Evolutionary conservation across 805 yeast genomes (phyloP).

Genomic region (Candida cerambycidarum): DNA sequence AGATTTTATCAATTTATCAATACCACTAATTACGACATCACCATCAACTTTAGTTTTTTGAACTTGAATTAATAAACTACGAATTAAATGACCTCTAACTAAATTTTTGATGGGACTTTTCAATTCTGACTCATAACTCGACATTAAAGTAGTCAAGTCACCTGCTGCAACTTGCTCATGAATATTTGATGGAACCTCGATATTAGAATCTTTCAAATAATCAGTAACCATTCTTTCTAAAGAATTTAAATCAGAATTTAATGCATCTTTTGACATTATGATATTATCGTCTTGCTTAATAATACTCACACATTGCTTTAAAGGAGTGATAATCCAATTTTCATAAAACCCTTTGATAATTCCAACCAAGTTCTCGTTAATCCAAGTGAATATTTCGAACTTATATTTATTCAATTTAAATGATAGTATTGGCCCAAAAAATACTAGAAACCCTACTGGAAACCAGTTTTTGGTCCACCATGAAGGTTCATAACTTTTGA

Average conservation of each 20-base stretch:
- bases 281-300: constrained; percentile 75
- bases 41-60: constrained; percentile 97
- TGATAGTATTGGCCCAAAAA: constrained; percentile 56
- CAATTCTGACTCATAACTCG: constrained; percentile 75
- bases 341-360: constrained; percentile 64
- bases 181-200: constrained; percentile 30
- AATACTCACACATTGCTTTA: constrained; percentile 68
- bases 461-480: constrained; percentile 64
- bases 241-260: constrained; percentile 75
- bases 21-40: constrained; percentile 83
- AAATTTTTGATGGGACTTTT: constrained; percentile 64
- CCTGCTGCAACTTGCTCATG: constrained; percentile 61
- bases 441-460: constrained; percentile 33
- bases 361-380: constrained; percentile 57
- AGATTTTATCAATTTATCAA: constrained; percentile 82
- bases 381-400: constrained; percentile 54
- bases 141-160: constrained; percentile 76
- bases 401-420: constrained; percentile 49
- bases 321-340: constrained; percentile 84
- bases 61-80: constrained; percentile 84
- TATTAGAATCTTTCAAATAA: constrained; percentile 39
- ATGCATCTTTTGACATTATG: constrained; percentile 73
- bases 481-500: constrained; percentile 10
- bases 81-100: constrained; percentile 66
- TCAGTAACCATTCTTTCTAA: constrained; percentile 86